phyloP scores from a whole-genome alignment of 345 rosid species.

The Clarkia xantiana region DNA sequence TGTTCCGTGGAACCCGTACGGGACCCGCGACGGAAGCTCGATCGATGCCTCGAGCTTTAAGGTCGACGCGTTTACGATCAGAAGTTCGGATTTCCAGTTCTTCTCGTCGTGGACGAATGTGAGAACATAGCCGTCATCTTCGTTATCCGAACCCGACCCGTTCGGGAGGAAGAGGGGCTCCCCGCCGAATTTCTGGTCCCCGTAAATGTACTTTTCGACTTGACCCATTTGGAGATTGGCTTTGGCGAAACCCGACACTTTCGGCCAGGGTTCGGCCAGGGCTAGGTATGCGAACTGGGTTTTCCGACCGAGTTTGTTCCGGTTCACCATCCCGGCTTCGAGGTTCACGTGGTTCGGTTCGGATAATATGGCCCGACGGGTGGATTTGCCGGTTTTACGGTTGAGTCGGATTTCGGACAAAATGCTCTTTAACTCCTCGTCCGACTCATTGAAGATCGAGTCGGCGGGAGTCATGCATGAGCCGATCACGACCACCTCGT shows the following conservation, averaged over 20 bases:
- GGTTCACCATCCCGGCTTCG: slow-evolving; percentile 86
- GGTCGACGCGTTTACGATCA: slow-evolving; percentile 47
- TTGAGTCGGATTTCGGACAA: slow-evolving; percentile 65
- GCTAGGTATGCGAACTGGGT: slow-evolving; percentile 59
- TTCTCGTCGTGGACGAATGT: slow-evolving; percentile 69
- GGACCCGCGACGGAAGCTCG: slow-evolving; percentile 69
- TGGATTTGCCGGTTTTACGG: slow-evolving; percentile 47
- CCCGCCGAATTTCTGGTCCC: slow-evolving; percentile 51
- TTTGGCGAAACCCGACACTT: slow-evolving; percentile 75
- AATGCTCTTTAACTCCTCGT: slow-evolving; percentile 55
- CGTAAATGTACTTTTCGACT: slow-evolving; percentile 41
- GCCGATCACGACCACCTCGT: slow-evolving; percentile 74
- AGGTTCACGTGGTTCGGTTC: slow-evolving; percentile 48
- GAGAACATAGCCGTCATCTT: slow-evolving; percentile 54
- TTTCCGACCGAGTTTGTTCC: slow-evolving; percentile 61
- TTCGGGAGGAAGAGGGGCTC: slow-evolving; percentile 61
- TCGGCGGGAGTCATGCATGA: slow-evolving; percentile 86
- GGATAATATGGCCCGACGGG: slow-evolving; percentile 40
- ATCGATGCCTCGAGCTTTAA: slow-evolving; percentile 48
- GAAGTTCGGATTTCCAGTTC: slow-evolving; percentile 67
- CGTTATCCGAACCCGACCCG: slow-evolving; percentile 16
- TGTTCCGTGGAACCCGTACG: slow-evolving; percentile 82
- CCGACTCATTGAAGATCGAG: slow-evolving; percentile 77
- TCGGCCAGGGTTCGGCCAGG: slow-evolving; percentile 84
- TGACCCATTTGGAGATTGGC: slow-evolving; percentile 52